phyloP scores from a whole-genome alignment of 768 basidiomycete genomes.

The Tylopilus sp. region DNA sequence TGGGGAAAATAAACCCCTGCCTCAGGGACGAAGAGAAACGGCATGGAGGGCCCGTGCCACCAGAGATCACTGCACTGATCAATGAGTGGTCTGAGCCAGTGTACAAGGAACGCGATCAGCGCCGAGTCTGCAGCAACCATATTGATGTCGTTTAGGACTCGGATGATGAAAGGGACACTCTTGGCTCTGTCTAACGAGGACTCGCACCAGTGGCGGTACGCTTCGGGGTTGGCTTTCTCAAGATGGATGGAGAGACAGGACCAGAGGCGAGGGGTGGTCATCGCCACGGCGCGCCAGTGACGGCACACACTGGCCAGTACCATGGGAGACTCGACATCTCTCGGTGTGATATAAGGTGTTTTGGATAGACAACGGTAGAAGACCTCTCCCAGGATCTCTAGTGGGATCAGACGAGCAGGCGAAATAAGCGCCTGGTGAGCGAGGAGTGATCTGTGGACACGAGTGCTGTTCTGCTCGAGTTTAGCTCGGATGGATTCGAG shows the following conservation, averaged over 20 bases:
- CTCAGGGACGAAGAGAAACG: constrained; percentile 14
- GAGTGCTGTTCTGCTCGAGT: constrained; percentile 18
- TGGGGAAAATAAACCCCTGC: constrained; percentile 2
- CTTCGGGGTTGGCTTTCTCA: constrained; percentile 2
- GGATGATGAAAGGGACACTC: constrained; percentile 22
- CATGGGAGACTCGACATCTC: constrained; percentile 19
- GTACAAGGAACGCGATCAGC: constrained; percentile 1
- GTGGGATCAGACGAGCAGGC: constrained; percentile 19
- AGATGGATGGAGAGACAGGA: constrained; percentile 26
- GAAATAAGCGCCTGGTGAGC: constrained; percentile 25
- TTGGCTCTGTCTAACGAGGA: constrained; percentile 30
- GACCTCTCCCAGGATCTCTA: constrained; percentile 31
- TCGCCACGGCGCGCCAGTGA: constrained; percentile 30
- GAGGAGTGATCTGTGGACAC: constrained; percentile 20
- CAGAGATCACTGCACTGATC: constrained; percentile 26
- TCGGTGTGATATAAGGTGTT: constrained; percentile 25
- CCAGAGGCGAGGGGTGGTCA: constrained; percentile 33
- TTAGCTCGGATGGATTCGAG: constrained; percentile 14
- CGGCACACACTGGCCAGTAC: constrained; percentile 28
- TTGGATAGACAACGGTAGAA: constrained; percentile 28
- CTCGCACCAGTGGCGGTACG: constrained; percentile 19
- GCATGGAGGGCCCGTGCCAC: constrained; percentile 31
- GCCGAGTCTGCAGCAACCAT: constrained; percentile 3
- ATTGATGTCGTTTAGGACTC: constrained; percentile 26
- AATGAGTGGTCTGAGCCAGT: constrained; percentile 25